Conservation (phyloP, 352 stramenopile genomes). For the Pythium graminicola region DNA sequence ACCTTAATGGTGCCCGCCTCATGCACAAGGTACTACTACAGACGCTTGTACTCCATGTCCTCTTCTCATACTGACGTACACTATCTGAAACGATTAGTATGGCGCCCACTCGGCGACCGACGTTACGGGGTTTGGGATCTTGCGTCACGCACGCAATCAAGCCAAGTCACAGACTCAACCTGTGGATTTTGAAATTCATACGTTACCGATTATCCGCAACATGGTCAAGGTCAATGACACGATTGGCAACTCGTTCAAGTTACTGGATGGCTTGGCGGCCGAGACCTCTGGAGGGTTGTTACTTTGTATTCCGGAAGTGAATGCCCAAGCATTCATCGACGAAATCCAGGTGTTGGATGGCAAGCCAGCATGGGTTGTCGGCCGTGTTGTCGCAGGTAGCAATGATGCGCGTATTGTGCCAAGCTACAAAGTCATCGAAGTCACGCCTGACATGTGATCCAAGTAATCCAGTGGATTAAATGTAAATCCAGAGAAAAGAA, state of each 20-base stretch:
- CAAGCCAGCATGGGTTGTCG: conserved; percentile 90
- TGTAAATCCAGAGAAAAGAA: not conserved
- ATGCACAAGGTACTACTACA: conserved; percentile 78
- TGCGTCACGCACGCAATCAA: conserved; percentile 92
- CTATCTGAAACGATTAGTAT: too few species aligned
- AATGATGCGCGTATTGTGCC: conserved; percentile 58
- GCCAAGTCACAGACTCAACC: conserved; percentile 84
- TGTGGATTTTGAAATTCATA: conserved; percentile 92
- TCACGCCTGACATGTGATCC: conserved; percentile 35
- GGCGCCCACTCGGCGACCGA: conserved; percentile 91
- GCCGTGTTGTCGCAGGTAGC: conserved; percentile 73
- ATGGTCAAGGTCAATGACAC: conserved; percentile 85
- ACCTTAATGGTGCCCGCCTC: conserved; percentile 85
- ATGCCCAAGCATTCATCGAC: conserved; percentile 80
- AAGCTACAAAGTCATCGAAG: conserved; percentile 47
- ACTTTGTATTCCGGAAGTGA: conserved; percentile 81
- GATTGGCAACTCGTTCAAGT: conserved; percentile 89
- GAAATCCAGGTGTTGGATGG: conserved; percentile 86
- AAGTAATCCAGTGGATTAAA: too few species aligned
- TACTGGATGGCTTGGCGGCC: conserved; percentile 88
- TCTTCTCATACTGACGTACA: too few species aligned
- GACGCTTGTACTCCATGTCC: too few species aligned
- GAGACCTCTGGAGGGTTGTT: conserved; percentile 94
- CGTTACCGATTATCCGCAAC: conserved; percentile 89
- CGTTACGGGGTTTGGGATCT: conserved; percentile 94